phyloP scores from a whole-genome alignment of 306 rosid genomes.

The Oxytropis ochrocephala region DNA sequence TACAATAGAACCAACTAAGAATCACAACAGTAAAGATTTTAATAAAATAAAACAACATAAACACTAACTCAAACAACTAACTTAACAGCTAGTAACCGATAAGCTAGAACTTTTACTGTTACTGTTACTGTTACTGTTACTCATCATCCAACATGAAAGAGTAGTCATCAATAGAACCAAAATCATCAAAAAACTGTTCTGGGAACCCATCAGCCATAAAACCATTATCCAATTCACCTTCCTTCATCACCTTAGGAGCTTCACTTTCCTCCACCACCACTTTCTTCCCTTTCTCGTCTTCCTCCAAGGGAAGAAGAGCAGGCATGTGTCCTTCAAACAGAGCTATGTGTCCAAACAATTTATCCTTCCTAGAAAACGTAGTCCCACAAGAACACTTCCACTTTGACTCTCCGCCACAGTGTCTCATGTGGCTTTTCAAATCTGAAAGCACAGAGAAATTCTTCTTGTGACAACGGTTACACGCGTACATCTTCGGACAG shows the following conservation, averaged over 20 bases:
- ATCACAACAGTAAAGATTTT: no score
- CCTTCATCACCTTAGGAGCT: background rate
- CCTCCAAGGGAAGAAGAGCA: conserved; percentile 44
- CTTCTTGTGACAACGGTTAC: conserved; percentile 69
- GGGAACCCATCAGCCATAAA: conserved; percentile 27
- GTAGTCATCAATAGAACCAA: conserved; percentile 35
- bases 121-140: no score
- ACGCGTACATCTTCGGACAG: conserved; percentile 79
- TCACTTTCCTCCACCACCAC: conserved; percentile 22
- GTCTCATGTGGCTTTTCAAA: conserved; percentile 66
- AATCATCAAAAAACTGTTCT: conserved; percentile 39
- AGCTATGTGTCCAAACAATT: conserved; percentile 71
- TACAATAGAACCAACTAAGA: no score
- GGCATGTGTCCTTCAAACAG: conserved; percentile 89
- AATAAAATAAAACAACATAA: no score
- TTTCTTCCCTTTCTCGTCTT: conserved; percentile 29
- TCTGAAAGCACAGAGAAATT: conserved; percentile 74
- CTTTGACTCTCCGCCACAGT: conserved; percentile 64
- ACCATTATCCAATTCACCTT: background rate
- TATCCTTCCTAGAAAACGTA: conserved; percentile 71
- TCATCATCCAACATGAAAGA: background rate
- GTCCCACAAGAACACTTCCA: conserved; percentile 93
- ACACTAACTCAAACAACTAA: no score
- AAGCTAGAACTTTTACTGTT: no score
- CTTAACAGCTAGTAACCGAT: no score